phyloP scores from a whole-genome alignment of 495 filamentous ascomycete species.

The Xylaria grammica region DNA sequence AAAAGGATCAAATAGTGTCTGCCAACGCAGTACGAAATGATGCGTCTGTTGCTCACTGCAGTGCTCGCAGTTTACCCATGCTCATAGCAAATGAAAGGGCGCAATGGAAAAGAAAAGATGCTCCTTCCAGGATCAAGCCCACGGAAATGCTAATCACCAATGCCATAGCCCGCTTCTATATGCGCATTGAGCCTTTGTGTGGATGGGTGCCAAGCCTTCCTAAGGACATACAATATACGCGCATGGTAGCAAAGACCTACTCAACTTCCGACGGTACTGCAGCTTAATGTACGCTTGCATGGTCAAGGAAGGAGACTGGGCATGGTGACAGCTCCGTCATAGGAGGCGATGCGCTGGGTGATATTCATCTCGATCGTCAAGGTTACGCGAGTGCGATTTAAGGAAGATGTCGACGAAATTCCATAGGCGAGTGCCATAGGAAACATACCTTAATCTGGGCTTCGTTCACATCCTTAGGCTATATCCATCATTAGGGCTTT shows the following conservation, averaged over 20 bases:
- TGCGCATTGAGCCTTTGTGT: slow-evolving; percentile 29
- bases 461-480: slow-evolving; percentile 96
- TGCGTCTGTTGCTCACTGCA: slow-evolving; percentile 54
- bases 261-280: slow-evolving; percentile 49
- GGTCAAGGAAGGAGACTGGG: slow-evolving; percentile 45
- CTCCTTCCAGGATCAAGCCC: slow-evolving; percentile 36
- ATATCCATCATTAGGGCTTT: slow-evolving; percentile 52
- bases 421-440: slow-evolving; percentile 61
- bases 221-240: slow-evolving; percentile 40
- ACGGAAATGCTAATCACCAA: slow-evolving; percentile 26
- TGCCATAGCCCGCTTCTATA: slow-evolving; percentile 26
- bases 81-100: slow-evolving; percentile 29
- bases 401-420: slow-evolving; percentile 59
- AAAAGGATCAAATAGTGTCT: neutral
- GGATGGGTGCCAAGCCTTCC: slow-evolving; percentile 62
- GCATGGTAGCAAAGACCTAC: slow-evolving; percentile 47
- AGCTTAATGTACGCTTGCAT: slow-evolving; percentile 33
- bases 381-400: slow-evolving; percentile 45
- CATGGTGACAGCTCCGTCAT: slow-evolving; percentile 38
- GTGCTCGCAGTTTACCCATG: slow-evolving; percentile 64
- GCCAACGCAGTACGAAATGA: neutral
- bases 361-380: slow-evolving; percentile 45
- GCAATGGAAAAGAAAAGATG: slow-evolving; percentile 33
- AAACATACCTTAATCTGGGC: slow-evolving; percentile 99
- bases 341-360: slow-evolving; percentile 41